Percentiles rank a stretch among this genome's conserved stretches.
Evolutionary conservation across 345 rosid genomes (phyloP).

Genomic region (Diplotaxis tenuifolia): DNA sequence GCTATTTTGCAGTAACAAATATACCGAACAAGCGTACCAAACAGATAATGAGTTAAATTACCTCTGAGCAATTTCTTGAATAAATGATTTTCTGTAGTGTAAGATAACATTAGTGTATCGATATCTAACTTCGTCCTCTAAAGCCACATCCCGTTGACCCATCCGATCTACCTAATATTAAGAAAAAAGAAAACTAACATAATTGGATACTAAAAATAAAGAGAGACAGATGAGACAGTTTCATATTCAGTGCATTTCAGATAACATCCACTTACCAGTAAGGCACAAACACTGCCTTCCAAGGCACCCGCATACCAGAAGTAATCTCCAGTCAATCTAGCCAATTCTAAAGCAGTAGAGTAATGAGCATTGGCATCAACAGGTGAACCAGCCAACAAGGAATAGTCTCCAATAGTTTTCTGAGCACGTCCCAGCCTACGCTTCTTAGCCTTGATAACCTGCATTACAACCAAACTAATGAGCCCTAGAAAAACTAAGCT

Average conservation of each 20-base stretch:
- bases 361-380: slow-evolving; percentile 99
- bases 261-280: slow-evolving; percentile 56
- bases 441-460: slow-evolving; percentile 98
- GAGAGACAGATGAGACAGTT: slow-evolving; percentile 2
- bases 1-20: slow-evolving; percentile 7
- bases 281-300: slow-evolving; percentile 95
- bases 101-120: slow-evolving; percentile 73
- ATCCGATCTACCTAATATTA: slow-evolving; percentile 70
- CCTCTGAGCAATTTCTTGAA: slow-evolving; percentile 94
- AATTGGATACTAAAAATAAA: background rate
- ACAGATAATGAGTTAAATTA: slow-evolving; percentile 24
- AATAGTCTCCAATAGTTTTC: slow-evolving; percentile 98
- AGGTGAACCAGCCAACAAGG: slow-evolving; percentile 97
- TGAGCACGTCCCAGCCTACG: slow-evolving; percentile 93
- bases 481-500: slow-evolving; percentile 29
- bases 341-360: slow-evolving; percentile 82
- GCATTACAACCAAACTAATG: slow-evolving; percentile 38
- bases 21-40: slow-evolving; percentile 17
- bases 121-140: slow-evolving; percentile 83
- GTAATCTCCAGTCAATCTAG: slow-evolving; percentile 83
- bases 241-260: background rate
- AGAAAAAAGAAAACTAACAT: slow-evolving; percentile 27
- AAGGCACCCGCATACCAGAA: slow-evolving; percentile 99
- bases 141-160: slow-evolving; percentile 66
- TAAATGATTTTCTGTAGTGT: slow-evolving; percentile 92